Base-by-base conservation (phyloP, 2,329 filamentous ascomycete species). In the Paramyrothecium roridum region DNA sequence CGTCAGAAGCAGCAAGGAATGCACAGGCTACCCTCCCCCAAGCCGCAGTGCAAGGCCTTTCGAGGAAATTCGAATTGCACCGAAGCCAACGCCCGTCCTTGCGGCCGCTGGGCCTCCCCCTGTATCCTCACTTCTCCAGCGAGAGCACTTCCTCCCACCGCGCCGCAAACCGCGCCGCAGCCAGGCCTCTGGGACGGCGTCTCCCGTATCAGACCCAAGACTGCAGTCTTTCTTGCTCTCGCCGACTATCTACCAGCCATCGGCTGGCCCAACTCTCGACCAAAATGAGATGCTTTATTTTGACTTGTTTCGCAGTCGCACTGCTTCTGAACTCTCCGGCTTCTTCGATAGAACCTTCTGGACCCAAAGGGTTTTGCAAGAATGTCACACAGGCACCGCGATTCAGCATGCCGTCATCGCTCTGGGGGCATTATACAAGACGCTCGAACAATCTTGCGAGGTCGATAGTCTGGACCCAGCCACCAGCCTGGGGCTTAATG, bases 281-380 rank as follows among this genome's bases (percentile, higher is more conserved):
- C 70, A 76, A 6, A 72, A 75, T 50, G 84, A 88, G 57, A 76
- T 74, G 19, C 77, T 80, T 50, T 87, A 87, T 61, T 87, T 87
- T 63, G 78, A 84, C 55, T 70, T 87, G 13, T 88, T 88, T 62
- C 79, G 80, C 46, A 74, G 79, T 23, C 82, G 83, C 47, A 87
- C 86, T 0, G 82, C 85, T 2, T 80, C 73, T 49, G 84, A 87
- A 62, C 72, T 89, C 8, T 87, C 85, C 0, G 85, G 86, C 13
- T 88, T 85, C 65, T 89, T 89, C 57, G 83, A 88, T 64, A 82
- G 80, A 20, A 75, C 79, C 2, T 89, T 89, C 64, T 89, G 86
- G 86, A 84, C 79, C 1, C 75, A 79, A 47, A 79, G 80, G 34
- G 84, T 89, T 2, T 67, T 88, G 11, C 82, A 85, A 61, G 84